Evolutionary conservation across 768 basidiomycete species (phyloP).

Genomic region (Boletus barrowsii): DNA sequence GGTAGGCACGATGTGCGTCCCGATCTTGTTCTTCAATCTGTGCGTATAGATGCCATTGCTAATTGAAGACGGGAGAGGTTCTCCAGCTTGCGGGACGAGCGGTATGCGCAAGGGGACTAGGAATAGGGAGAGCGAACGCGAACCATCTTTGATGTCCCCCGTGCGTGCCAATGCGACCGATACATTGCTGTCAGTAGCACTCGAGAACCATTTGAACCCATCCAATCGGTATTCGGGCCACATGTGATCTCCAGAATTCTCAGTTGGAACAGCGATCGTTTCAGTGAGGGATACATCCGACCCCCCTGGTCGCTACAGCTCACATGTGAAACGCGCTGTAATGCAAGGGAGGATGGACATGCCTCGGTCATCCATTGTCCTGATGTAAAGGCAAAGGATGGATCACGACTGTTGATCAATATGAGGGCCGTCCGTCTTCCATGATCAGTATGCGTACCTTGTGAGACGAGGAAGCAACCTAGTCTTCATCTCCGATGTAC

Average conservation of each 20-base stretch:
- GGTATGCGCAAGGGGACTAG: conserved; percentile 61
- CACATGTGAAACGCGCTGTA: background rate
- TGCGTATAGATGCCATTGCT: conserved; percentile 70
- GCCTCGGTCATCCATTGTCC: conserved; percentile 89
- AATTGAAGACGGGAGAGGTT: conserved; percentile 41
- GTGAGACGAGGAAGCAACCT: conserved; percentile 56
- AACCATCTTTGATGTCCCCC: conserved; percentile 51
- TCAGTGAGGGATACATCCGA: conserved; percentile 76
- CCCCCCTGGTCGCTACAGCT: conserved; percentile 58
- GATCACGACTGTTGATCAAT: conserved; percentile 49
- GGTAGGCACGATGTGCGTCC: conserved; percentile 71
- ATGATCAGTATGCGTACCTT: conserved; percentile 40
- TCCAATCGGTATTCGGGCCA: conserved; percentile 57
- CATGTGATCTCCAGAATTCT: conserved; percentile 31
- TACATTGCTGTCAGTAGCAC: conserved; percentile 73
- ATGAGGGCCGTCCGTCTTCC: background rate
- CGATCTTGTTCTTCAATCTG: conserved; percentile 75
- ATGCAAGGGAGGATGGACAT: background rate
- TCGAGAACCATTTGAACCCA: conserved; percentile 84
- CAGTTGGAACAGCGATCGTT: conserved; percentile 49
- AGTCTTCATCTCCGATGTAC: conserved; percentile 57
- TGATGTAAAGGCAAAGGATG: conserved; percentile 58
- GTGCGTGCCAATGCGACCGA: conserved; percentile 74
- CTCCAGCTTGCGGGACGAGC: conserved; percentile 41
- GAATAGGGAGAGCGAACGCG: conserved; percentile 70